Evolutionary conservation across 768 basidiomycete species (phyloP), one percentile per base, ranked within the genome.

Genomic region (Astraeus odoratus): DNA sequence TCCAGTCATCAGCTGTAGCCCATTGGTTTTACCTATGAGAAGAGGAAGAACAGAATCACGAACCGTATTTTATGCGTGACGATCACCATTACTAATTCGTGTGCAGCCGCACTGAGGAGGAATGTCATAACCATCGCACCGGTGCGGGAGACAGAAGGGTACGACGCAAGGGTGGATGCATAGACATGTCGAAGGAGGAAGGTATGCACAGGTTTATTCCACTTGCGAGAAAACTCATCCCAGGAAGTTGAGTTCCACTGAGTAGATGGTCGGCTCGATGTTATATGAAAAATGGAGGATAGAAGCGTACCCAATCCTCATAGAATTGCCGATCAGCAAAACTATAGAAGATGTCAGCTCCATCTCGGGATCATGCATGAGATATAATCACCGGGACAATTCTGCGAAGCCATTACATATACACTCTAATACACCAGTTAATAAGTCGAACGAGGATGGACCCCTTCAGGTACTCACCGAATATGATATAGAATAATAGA

Each of bases 271-370:
- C 41, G 10, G 18, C 42, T 6, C 33, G 39, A 20, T 26, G 10
- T 20, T 35, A 16, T 20, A 8, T n/a, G 15, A 33, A 16, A 9
- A 23, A 24, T 23, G n/a, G 31, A 5, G 44, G 3, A 24, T 26
- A 37, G 16, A 29, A 37, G 31, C 24, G n/a, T 63, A 85, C 84
- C 90, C 94, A 97, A 62, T 96, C 95, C 66, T 93, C 89, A 60
- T 98, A 99, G 64, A 98, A 99, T 53, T 91, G 86, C 37, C 95
- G 75, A 61, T 99, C 95, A n/a, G 91, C 90, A 58, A 99, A 99
- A 61, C 89, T 91, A 12, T 8, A 23, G 15, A 33, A 40, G 20
- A 24, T 1, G 13, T 38, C 10, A 44, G 37, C n/a, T 18, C 8
- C 22, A 27, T 35, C 9, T 29, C 15, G 18, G 5, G 22, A 15